Evolutionary conservation across 2,329 filamentous ascomycete species (phyloP), one percentile per base, ranked within the genome.

Genomic region (Fusarium tricinctum): DNA sequence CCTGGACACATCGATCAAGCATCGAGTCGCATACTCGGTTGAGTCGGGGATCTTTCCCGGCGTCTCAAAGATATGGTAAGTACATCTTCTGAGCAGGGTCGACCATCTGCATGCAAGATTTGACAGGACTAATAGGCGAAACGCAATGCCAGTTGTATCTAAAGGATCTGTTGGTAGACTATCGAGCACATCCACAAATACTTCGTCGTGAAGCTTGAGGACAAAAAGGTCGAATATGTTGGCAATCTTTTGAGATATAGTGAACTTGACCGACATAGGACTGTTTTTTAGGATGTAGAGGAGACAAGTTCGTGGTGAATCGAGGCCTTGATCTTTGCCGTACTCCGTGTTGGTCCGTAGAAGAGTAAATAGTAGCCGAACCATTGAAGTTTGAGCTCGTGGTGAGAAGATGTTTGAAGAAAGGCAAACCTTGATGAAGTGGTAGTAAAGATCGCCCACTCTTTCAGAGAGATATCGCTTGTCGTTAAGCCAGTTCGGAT

Each of bases 21-120:
- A 97, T 51, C 86, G 86, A 56, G 86, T 87, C 2, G 95, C 94
- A 79, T 97, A 91, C 20, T 84, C 81, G 20, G 85, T 83, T 8
- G 91, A 91, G 13, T 81, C 79, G 5, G 85, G 80, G 15, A 97
- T 88, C 58, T 89, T 89, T 2, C 92, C 93, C 3, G 94, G 92
- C 0, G 91, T 93, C 77, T 98, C 96, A 72, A 98, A 97, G 22
- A 98, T 94, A 77, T 96, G 92, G 77, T 97, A 99, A 19, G 97
- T 92, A 69, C 93, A 94, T 68, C 92, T 89, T 51, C 94, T 90
- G 43, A 97, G 84, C 20, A 98, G 84, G 1, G 94, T 97, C 61
- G 93, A 90, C 92, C 95, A 98, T 50, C 84, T 82, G 30, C 93
- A 92, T 23, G 92, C 96, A 59, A 99, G 81, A 56, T 89, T 89